Evolutionary conservation across 768 basidiomycete genomes (phyloP).

Genomic region (Suillus subalutaceus): DNA sequence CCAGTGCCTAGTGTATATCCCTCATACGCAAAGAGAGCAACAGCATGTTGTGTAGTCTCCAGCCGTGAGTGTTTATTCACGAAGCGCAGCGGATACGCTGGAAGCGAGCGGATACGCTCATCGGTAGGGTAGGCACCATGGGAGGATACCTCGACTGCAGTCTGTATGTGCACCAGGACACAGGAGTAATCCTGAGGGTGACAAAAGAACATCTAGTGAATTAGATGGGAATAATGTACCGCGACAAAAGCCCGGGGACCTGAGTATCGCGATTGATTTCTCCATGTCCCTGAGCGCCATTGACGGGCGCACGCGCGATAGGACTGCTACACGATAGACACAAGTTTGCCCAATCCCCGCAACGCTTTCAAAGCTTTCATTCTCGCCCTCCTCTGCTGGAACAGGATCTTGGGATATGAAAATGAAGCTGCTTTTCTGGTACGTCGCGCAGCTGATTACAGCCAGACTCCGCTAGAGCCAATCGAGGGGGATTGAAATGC

Average conservation of each 20-base stretch:
- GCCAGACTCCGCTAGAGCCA: conserved; percentile 60
- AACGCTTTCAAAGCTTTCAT: conserved; percentile 52
- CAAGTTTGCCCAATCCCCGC: conserved; percentile 50
- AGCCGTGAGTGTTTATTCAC: neutral
- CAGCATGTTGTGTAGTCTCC: neutral
- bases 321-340: conserved; percentile 10
- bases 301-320: conserved; percentile 7
- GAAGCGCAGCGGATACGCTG: neutral
- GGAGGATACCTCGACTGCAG: neutral
- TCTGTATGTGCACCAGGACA: conserved; percentile 7
- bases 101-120: neutral
- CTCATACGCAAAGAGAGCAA: conserved; percentile 8
- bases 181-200: neutral
- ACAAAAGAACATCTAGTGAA: neutral
- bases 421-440: conserved; percentile 58
- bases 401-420: conserved; percentile 44
- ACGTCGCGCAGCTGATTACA: conserved; percentile 57
- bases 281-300: neutral
- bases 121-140: neutral
- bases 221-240: neutral
- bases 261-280: neutral
- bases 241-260: neutral
- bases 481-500: conserved; percentile 64
- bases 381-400: conserved; percentile 35
- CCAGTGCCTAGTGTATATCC: neutral